phyloP scores from a whole-genome alignment of 208 protist species.

The Endotrypanum monterogeii region DNA sequence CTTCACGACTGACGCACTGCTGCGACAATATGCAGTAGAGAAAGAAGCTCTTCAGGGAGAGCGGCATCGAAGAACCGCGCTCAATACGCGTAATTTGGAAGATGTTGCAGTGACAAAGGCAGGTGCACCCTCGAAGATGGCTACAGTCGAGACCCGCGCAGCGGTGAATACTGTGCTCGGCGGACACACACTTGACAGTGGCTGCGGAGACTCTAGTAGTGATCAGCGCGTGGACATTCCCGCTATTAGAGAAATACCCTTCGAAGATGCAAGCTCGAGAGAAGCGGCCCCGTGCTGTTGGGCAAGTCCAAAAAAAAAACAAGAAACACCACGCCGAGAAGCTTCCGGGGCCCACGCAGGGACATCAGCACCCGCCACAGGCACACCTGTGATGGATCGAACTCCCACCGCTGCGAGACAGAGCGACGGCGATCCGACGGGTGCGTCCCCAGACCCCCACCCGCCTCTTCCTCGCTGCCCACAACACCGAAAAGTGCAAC shows the following conservation, averaged over 20 bases:
- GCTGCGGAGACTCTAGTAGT: background rate
- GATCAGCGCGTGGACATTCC: background rate
- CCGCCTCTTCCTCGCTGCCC: background rate
- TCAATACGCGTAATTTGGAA: background rate
- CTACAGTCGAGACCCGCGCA: background rate
- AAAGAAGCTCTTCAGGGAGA: background rate
- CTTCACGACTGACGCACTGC: slow-evolving; percentile 54
- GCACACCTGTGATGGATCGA: background rate
- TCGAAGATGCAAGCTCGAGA: background rate
- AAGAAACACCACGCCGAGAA: background rate
- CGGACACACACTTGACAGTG: background rate
- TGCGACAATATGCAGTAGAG: slow-evolving; percentile 23
- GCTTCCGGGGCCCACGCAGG: background rate
- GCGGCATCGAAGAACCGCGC: background rate
- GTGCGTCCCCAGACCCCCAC: slow-evolving; percentile 16
- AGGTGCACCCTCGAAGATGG: background rate
- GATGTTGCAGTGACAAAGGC: background rate
- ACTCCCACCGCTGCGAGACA: background rate
- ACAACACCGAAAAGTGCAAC: background rate
- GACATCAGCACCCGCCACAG: background rate
- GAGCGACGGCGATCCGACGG: background rate
- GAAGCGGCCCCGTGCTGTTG: background rate
- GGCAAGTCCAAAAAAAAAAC: background rate
- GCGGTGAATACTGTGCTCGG: background rate
- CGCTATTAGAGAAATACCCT: background rate